Conservation (phyloP, 2,329 filamentous ascomycete species). For the Raffaelea albimanens region DNA sequence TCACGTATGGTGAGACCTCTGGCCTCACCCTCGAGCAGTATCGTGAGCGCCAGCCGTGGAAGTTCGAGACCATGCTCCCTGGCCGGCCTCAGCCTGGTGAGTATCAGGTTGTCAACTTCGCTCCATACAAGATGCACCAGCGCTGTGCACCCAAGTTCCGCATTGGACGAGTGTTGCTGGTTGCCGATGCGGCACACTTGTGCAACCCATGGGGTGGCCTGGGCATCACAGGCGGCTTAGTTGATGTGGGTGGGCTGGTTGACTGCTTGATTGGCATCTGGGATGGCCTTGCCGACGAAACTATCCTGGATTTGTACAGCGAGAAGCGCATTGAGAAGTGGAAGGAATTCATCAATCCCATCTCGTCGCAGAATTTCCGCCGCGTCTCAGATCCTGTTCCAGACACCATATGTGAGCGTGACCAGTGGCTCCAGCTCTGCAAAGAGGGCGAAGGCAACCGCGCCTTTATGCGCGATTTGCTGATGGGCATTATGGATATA, state of each 20-base stretch:
- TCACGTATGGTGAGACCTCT: slow-evolving; percentile 51
- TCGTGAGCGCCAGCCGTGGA: slow-evolving; percentile 39
- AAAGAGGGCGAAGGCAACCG: slow-evolving; percentile 25
- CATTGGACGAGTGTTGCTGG: slow-evolving; percentile 46
- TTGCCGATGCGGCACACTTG: slow-evolving; percentile 53
- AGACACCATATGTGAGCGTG: slow-evolving; percentile 24
- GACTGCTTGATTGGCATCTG: slow-evolving; percentile 44
- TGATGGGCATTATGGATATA: slow-evolving; percentile 25
- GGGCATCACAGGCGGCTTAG: slow-evolving; percentile 54
- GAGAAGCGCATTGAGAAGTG: slow-evolving; percentile 36
- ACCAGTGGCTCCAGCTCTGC: slow-evolving; percentile 29
- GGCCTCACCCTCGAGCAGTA: slow-evolving; percentile 45
- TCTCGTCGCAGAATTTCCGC: slow-evolving; percentile 34
- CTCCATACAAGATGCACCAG: slow-evolving; percentile 53
- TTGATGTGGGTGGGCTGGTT: slow-evolving; percentile 52
- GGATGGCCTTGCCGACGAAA: slow-evolving; percentile 31
- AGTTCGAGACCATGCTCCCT: slow-evolving; percentile 49
- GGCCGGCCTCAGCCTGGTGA: slow-evolving; percentile 48
- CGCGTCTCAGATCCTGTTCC: slow-evolving; percentile 32
- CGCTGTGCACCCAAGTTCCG: slow-evolving; percentile 47
- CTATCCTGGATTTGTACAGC: slow-evolving; percentile 34
- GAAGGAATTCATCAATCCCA: slow-evolving; percentile 31
- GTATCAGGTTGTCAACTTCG: slow-evolving; percentile 47
- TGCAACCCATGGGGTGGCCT: slow-evolving; percentile 49
- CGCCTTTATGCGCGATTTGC: slow-evolving; percentile 22